Percentiles rank a stretch among this genome's conserved stretches.
Conservation (phyloP, 768 basidiomycete species). For the Lactarius evosmus region DNA sequence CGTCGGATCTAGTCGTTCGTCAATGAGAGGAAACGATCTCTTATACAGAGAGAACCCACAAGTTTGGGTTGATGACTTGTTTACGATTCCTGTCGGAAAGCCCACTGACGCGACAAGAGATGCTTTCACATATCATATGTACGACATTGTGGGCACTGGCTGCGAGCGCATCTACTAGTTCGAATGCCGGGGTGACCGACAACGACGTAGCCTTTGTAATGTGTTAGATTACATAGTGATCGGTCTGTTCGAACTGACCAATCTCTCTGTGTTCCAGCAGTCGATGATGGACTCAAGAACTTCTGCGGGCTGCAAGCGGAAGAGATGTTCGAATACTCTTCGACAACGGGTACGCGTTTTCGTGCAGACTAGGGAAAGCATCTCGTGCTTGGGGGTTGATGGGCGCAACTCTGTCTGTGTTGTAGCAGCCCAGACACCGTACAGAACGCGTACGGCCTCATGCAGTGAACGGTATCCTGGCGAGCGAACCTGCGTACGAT, state of each 20-base stretch:
- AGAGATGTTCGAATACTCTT: constrained; percentile 80
- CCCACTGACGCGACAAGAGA: constrained; percentile 54
- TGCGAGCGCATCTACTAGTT: constrained; percentile 78
- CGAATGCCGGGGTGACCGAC: constrained; percentile 55
- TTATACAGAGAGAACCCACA: constrained; percentile 46
- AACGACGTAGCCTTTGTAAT: constrained; percentile 1
- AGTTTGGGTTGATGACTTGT: constrained; percentile 57
- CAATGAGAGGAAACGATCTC: background rate
- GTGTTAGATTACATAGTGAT: constrained; percentile 17
- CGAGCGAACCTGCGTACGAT: constrained; percentile 53
- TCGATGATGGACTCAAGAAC: constrained; percentile 81
- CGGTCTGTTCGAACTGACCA: constrained; percentile 37
- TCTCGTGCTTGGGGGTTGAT: constrained; percentile 61
- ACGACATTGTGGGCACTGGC: constrained; percentile 84
- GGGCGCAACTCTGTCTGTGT: constrained; percentile 45
- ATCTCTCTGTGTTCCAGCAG: constrained; percentile 67
- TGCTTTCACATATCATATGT: constrained; percentile 84
- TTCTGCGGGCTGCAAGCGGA: constrained; percentile 74
- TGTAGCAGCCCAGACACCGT: constrained; percentile 67
- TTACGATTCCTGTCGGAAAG: constrained; percentile 58
- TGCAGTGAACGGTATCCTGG: constrained; percentile 74
- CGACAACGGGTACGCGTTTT: constrained; percentile 68
- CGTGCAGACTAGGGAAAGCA: constrained; percentile 60
- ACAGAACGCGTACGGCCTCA: constrained; percentile 77
- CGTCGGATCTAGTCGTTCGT: constrained; percentile 53